phyloP scores from a whole-genome alignment of 106 monocot genomes.

The Dendrobium catenatum region DNA sequence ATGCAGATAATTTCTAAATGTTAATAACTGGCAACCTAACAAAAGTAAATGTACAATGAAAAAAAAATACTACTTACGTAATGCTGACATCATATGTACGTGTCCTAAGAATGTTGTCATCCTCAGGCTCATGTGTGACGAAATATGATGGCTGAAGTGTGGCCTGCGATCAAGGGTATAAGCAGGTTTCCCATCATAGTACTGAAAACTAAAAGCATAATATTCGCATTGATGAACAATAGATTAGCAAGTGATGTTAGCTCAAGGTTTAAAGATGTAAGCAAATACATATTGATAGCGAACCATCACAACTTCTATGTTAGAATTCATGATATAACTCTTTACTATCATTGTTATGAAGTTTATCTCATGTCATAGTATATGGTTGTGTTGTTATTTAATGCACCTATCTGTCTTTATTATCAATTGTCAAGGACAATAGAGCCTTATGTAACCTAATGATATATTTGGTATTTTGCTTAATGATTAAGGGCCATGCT shows the following conservation, averaged over 20 bases:
- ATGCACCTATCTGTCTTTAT: background rate
- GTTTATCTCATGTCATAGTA: background rate
- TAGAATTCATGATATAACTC: background rate
- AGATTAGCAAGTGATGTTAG: too few relatives aligned
- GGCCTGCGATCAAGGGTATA: conserved; percentile 35
- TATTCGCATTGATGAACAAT: background rate
- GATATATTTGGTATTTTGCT: background rate
- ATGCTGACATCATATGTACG: conserved; percentile 99
- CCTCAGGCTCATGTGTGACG: conserved; percentile 92
- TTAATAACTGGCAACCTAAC: background rate
- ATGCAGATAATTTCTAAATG: background rate
- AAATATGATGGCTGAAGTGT: conserved; percentile 72
- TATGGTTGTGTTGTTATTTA: background rate
- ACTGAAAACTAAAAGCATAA: background rate
- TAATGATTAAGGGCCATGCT: background rate
- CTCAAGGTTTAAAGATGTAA: too few relatives aligned
- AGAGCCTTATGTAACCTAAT: background rate
- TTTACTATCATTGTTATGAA: background rate
- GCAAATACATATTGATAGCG: background rate
- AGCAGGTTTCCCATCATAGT: background rate
- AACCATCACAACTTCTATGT: background rate
- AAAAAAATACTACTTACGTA: conserved; percentile 52
- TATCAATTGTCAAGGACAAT: background rate
- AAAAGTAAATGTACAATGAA: background rate
- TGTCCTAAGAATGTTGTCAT: conserved; percentile 96